Conservation (phyloP, 805 yeast species). For the Maudiozyma saulgeensis region DNA sequence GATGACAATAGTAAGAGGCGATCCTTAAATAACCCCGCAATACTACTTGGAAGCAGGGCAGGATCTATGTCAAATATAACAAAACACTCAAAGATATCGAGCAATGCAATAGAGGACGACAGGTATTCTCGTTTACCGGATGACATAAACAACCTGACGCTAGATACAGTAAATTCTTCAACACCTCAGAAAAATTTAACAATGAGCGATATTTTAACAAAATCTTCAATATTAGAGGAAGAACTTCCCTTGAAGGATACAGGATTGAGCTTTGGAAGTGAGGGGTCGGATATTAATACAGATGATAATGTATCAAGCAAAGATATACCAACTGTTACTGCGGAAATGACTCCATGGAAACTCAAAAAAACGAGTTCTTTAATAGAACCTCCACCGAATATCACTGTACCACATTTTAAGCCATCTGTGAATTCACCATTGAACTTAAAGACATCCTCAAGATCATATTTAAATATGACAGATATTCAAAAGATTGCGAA, state of each 20-base stretch:
- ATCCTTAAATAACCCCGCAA: neutral
- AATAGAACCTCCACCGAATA: no score
- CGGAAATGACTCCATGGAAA: constrained; percentile 33
- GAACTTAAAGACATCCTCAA: neutral
- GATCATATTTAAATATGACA: neutral
- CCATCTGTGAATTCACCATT: no score
- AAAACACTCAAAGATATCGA: no score
- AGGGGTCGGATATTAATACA: neutral
- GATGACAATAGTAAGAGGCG: neutral
- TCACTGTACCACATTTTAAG: no score
- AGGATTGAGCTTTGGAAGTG: neutral
- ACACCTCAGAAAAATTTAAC: no score
- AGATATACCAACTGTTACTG: constrained; percentile 27
- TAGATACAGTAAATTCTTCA: no score
- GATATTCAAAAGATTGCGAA: neutral
- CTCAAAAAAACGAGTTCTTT: neutral
- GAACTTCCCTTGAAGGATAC: no score
- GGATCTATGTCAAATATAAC: neutral
- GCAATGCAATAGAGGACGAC: no score
- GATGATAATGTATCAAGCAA: constrained; percentile 9
- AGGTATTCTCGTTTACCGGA: no score
- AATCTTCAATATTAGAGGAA: no score
- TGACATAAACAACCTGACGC: no score
- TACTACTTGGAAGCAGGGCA: neutral
- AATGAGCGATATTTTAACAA: no score